Evolutionary conservation across 1,139 yeast species (phyloP).

Genomic region (Hansenula lynferdii): DNA sequence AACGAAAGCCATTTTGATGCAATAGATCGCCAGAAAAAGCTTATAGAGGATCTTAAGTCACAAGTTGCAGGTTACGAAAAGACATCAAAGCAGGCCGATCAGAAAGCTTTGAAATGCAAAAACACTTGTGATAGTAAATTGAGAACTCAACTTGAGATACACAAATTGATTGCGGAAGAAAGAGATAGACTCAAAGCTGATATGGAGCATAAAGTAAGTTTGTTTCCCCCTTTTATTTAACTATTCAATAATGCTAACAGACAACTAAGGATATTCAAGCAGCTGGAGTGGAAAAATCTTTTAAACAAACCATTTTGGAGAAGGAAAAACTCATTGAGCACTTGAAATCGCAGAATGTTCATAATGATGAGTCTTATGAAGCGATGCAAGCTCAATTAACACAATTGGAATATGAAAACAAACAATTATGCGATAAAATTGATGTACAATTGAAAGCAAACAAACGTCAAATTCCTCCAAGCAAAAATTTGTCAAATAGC

Average conservation of each 20-base stretch:
- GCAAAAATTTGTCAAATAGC: not conserved
- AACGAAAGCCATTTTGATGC: no score
- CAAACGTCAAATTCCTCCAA: not conserved
- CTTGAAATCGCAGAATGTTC: not conserved
- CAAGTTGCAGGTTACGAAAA: conserved; percentile 3
- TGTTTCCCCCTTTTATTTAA: no score
- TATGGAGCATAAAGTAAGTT: not conserved
- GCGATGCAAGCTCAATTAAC: not conserved
- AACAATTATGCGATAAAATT: not conserved
- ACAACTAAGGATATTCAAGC: not conserved
- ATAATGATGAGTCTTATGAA: not conserved
- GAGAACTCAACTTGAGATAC: conserved; percentile 15
- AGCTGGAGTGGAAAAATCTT: not conserved
- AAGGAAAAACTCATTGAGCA: not conserved
- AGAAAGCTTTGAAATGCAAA: conserved; percentile 8
- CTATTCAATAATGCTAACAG: no score
- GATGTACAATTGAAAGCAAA: not conserved
- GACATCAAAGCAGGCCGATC: conserved; percentile 7
- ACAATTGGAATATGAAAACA: not conserved
- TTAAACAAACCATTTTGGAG: not conserved
- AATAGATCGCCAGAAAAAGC: no score
- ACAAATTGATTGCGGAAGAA: conserved; percentile 13
- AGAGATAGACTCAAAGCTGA: conserved; percentile 9
- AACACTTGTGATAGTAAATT: conserved; percentile 12
- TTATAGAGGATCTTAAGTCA: not conserved